Base-by-base conservation (phyloP, 805 yeast genomes). In the Starmerella geochares region DNA sequence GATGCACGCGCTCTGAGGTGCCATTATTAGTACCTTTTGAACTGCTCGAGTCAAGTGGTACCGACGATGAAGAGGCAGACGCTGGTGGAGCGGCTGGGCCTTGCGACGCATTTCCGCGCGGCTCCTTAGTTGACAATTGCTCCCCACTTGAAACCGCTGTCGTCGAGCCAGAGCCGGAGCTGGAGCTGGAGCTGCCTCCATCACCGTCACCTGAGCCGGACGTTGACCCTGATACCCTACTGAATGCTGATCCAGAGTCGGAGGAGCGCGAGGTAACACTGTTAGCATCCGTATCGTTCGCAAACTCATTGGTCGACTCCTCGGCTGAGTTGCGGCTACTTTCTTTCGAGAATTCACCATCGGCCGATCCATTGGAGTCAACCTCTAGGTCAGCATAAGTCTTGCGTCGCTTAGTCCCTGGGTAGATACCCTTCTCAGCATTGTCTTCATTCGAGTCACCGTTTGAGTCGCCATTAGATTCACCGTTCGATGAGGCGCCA, bases 401-500 rank as follows among this genome's bases (percentile, higher is more conserved):
- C 16, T 42, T 42, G 39, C 3, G 24, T 6, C 25, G 40, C 44
- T 44, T 39, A 16, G 25, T 36, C 11, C 47, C 53, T n/a, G 35
- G 46, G 14, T 40, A 39, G 3, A 28, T 27, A 27, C 11, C 11
- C 29, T 27, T 27, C 11, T 27, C 32, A 28, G 35, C 47, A 29
- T 24, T 38, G 17, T 41, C 42, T 19, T 45, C 52, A 19, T 47
- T 50, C 20, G 40, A 36, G 39, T 36, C 39, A 14, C 17, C 35
- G 4, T 33, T 33, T 13, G 37, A 32, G 29, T 50, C 54, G n/a
- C 54, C 53, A 25, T 51, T 51, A 10, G 52, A 44, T 27, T 47
- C 52, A 7, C 49, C 50, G 27, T 51, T 50, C 3, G 47, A 35
- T 3, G 50, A 46, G 24, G 35, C 20, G 11, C 46, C 41, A n/a